Base-by-base conservation (phyloP, 2,329 filamentous ascomycete genomes). In the Nemania diffusa region DNA sequence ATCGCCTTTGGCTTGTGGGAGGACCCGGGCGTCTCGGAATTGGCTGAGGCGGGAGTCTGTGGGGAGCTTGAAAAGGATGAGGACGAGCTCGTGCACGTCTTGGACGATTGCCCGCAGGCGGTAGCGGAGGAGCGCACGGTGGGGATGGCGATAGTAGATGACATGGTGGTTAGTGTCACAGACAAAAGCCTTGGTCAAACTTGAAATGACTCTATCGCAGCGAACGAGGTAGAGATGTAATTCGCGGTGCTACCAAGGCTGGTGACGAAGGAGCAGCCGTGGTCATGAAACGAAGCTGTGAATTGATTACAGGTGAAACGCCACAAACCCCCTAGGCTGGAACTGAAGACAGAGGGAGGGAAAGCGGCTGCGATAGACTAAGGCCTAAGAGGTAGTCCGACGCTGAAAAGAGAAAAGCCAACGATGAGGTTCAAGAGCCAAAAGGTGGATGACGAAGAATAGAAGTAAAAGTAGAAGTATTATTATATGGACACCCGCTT, bases 61-160 rank as follows among this genome's bases (percentile, higher is more conserved):
- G 84, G 82, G 22, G 86, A 85, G 73, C 81, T 87, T n/a, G 87
- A 86, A 75, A 86, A 85, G 22, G 87, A 85, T 27, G 86, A 88
- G 2, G 86, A 84, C 37, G 84, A 86, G 75, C 82, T 84, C 71
- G 76, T 77, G 53, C 80, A 79, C 70, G 82, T 80, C 77, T 88
- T 86, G 69, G 78, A 73, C 2, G 81, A 79, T 53, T 80, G 77
- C 64, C 78, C 75, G 68, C 79, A 82, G 58, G 75, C 73, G 37
- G 76, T 71, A 26, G 78, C 74, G 53, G 79, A 77, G 73, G 73
- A 72, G 70, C 76, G 77, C 69, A 84, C 80, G 70, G 80, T 77
- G 3, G 90, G 90, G 73, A 93, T 93, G 71, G 86, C 84, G 80
- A 92, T 92, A 67, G 89, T 91, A 66, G 89, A 89, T 67, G 89